Percentiles rank a stretch among this genome's conserved stretches.
Evolutionary conservation across 1,139 yeast species (phyloP).

Genomic region (Sugiyamaella paludigena): DNA sequence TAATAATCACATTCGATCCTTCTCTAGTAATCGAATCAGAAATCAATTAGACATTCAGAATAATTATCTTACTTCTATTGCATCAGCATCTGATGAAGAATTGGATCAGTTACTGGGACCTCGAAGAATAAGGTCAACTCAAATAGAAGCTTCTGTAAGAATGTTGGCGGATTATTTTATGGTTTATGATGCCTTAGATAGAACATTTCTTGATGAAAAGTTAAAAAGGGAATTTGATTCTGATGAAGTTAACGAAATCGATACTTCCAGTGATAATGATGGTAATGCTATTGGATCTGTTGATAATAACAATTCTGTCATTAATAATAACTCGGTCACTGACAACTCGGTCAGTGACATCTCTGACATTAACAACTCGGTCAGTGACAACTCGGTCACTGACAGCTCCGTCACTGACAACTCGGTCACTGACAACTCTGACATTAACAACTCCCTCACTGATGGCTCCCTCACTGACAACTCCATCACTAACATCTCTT

Average conservation of each 20-base stretch:
- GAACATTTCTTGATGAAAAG: slow-evolving; percentile 23
- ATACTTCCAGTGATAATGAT: background rate
- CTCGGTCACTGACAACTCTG: no score
- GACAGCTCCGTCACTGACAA: no score
- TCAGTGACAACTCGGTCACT: no score
- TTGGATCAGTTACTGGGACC: slow-evolving; percentile 28
- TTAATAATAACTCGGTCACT: no score
- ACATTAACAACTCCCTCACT: no score
- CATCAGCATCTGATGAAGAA: slow-evolving; percentile 16
- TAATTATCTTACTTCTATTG: slow-evolving; percentile 5
- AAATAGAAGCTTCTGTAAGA: slow-evolving; percentile 31
- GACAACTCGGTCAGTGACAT: no score
- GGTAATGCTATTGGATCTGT: background rate
- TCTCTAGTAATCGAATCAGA: no score
- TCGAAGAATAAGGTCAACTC: slow-evolving; percentile 22
- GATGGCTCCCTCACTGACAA: no score
- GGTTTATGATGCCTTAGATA: slow-evolving; percentile 30
- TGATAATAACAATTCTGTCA: background rate
- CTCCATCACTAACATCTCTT: no score
- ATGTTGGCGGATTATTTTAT: slow-evolving; percentile 31
- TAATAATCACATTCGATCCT: no score
- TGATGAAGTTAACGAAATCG: background rate
- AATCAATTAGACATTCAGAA: background rate
- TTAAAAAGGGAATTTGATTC: slow-evolving; percentile 18
- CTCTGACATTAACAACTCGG: no score